Percentiles rank a stretch among this genome's conserved stretches.
Conservation (phyloP, 352 stramenopile species). For the Phytophthora brassicae region DNA sequence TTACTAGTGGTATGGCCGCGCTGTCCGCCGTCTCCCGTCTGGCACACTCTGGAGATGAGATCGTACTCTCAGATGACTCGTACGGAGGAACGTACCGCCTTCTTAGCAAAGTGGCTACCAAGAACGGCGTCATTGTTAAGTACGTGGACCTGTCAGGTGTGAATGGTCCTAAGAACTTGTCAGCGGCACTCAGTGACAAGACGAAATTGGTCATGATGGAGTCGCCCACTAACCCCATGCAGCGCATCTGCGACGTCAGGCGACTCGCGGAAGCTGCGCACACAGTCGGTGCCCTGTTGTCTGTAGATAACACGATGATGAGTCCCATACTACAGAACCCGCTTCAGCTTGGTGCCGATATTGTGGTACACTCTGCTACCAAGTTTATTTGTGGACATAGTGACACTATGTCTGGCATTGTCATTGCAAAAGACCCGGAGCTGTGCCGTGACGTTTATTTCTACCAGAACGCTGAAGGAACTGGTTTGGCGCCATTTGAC, state of each 20-base stretch:
- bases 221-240: conserved; percentile 96
- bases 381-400: conserved; percentile 98
- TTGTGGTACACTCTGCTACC: conserved; percentile 96
- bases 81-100: conserved; percentile 97
- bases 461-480: conserved; percentile 90
- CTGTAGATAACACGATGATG: conserved; percentile 97
- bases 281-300: conserved; percentile 74
- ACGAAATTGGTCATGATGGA: conserved; percentile 97
- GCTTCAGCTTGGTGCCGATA: conserved; percentile 92
- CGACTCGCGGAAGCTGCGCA: conserved; percentile 83
- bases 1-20: conserved; percentile 96
- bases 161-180: conserved; percentile 64
- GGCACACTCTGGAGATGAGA: conserved; percentile 88
- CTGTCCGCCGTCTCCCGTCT: conserved; percentile 92
- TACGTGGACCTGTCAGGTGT: conserved; percentile 86
- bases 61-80: conserved; percentile 94
- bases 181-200: conserved; percentile 52
- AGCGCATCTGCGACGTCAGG: conserved; percentile 94
- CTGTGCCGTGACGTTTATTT: conserved; percentile 87
- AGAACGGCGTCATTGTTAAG: conserved; percentile 75
- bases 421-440: conserved; percentile 86
- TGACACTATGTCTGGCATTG: conserved; percentile 94
- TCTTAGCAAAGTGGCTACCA: conserved; percentile 86
- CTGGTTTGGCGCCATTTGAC: conserved; percentile 89
- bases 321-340: conserved; percentile 95